phyloP scores from a whole-genome alignment of 352 stramenopile genomes.

The Pythium utonaiense region DNA sequence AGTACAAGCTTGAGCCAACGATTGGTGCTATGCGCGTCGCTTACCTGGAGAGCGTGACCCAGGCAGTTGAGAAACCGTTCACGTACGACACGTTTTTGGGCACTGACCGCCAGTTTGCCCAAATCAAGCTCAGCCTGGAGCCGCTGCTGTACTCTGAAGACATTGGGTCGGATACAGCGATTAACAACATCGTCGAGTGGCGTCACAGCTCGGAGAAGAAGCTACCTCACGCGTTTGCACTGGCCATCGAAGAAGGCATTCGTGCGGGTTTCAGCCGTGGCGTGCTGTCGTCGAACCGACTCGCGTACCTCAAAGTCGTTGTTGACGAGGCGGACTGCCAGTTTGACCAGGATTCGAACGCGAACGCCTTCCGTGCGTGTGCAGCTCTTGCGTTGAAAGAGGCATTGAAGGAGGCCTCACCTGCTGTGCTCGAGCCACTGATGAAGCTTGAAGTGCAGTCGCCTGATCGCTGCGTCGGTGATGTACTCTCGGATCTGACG shows the following conservation, averaged over 20 bases:
- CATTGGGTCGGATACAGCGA: conserved; percentile 25
- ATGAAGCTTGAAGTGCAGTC: conserved; percentile 75
- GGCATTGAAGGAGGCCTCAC: conserved; percentile 46
- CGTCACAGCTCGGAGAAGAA: conserved; percentile 45
- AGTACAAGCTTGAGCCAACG: conserved; percentile 86
- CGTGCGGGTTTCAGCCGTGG: conserved; percentile 52
- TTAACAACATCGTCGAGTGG: conserved; percentile 60
- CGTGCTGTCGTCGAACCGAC: conserved; percentile 51
- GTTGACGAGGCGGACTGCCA: conserved; percentile 56
- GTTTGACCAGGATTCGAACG: conserved; percentile 65
- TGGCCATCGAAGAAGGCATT: conserved; percentile 71
- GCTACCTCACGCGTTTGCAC: conserved; percentile 55
- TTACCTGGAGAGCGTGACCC: conserved; percentile 86
- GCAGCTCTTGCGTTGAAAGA: conserved; percentile 54
- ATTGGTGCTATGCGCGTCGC: conserved; percentile 88
- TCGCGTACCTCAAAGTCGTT: conserved; percentile 62
- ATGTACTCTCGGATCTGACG: conserved; percentile 74
- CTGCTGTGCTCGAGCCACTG: conserved; percentile 67
- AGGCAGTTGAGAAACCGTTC: conserved; percentile 33
- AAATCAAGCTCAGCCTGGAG: conserved; percentile 45
- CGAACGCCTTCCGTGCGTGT: conserved; percentile 55
- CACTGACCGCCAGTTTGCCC: conserved; percentile 71
- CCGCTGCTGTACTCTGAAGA: conserved; percentile 35
- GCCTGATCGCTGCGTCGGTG: conserved; percentile 57
- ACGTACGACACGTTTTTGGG: conserved; percentile 64